Evolutionary conservation across 163 green algal genomes (phyloP), one percentile per base, ranked within the genome.

Genomic region (Chlamydomonas reinhardtii): DNA sequence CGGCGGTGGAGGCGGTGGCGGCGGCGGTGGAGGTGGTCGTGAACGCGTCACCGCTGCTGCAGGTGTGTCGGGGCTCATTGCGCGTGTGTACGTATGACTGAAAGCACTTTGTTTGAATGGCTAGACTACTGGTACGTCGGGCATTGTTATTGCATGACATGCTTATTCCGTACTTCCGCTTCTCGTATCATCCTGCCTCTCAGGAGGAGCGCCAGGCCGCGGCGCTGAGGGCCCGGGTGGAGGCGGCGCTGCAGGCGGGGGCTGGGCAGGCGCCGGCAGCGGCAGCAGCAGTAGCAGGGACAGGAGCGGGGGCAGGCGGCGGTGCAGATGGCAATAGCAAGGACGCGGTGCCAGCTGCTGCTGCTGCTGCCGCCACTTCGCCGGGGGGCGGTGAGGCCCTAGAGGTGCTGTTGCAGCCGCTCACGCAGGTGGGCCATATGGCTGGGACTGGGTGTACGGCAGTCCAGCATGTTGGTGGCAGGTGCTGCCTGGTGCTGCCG

Each of bases 161-260:
- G n/a, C n/a, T n/a, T n/a, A n/a, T n/a, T n/a, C n/a, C n/a, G n/a
- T n/a, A n/a, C n/a, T n/a, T n/a, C 16, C 20, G 64, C 64, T 71
- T 34, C 64, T 71, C 4, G 64, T 8, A 71, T 20, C 25, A 31
- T 71, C 56, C 15, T 35, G n/a, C n/a, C n/a, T n/a, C n/a, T n/a
- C 66, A 85, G 79, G 79, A 85, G 69, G 79, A 77, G 68, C 79
- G 79, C 5, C 68, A 32, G 12, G 68, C 34, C 1, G 79, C 79
- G 8, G 52, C 32, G 24, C 14, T 85, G 24, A 52, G 52, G 12
- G 17, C 9, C 25, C 29, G 25, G 16, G 79, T 78, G 14, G 68
- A 85, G 31, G 35, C 79, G 34, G 66, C 32, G 11, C 68, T 85
- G 79, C 31, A 31, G 52, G 68, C 68, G 32, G 79, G 68, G 24